Evolutionary conservation across 352 stramenopile genomes (phyloP), one percentile per base, ranked within the genome.

Genomic region (Pilasporangium apinafurcum): DNA sequence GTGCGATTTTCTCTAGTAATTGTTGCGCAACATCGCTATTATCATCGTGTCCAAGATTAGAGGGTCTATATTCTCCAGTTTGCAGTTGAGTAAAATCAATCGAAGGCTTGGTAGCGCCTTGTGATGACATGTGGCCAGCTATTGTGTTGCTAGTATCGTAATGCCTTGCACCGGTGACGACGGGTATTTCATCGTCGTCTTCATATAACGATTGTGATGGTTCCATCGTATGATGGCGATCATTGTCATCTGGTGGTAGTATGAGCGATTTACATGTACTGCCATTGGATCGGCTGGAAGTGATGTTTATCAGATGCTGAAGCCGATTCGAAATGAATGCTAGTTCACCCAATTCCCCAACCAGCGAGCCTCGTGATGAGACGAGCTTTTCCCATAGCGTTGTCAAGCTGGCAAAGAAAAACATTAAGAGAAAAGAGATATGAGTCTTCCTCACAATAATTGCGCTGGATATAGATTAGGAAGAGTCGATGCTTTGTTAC

Each of bases 1-100:
- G 14, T 6, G 44, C 25, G 12, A 59, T 36, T 2, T 48, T 45
- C 16, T 54, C 45, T 17, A 59, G 37, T 8, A 59, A 55, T 8
- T 31, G 31, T 1, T 38, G 33, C 17, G 24, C 20, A 10, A 24
- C 33, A 20, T 38, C 33, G 13, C 22, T 20, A 8, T 37, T 37
- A 20, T 37, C 32, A 7, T 17, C 12, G 7, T 20, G 20, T 20
- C 3, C n/a, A n/a, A n/a, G 12, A 16, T 1, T 38, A 10, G 14
- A 9, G n/a, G 17, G 32, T 38, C 33, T 16, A 37, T 37, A 5
- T 16, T 37, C 32, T 22, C 22, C 22, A 4, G n/a, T 38, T 20
- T 16, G 13, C 33, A 14, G 13, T 7, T 3, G 12, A 4, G 24
- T 38, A 16, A 4, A 10, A 38, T 20, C 12, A 16, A 38, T 20